Base-by-base conservation (phyloP, 1,139 yeast genomes). In the Saccharomyces hybrid region DNA sequence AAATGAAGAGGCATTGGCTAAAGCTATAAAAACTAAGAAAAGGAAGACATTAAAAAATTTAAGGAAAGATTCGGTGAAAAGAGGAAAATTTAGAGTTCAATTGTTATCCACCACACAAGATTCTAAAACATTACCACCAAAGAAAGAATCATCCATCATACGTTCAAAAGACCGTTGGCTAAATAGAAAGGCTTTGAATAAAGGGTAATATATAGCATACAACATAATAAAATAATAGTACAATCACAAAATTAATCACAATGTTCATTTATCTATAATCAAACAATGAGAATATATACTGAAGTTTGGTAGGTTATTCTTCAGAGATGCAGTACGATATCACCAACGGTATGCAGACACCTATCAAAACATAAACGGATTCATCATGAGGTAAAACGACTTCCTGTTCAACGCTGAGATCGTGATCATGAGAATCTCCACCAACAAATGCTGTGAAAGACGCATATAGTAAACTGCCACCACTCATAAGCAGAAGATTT, bases 81-180 rank as follows among this genome's bases (percentile, higher is more conserved):
- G 76, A 62, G 86, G 87, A 0, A 84, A 85, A 3, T 84, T 82
- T 32, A 75, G 71, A 60, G 86, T 82, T 16, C 58, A 61, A 7
- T 50, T 67, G 4, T 51, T 67, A 44, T 51, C 63, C 5, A 48
- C 62, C 9, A 41, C 56, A n/a, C 42, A 51, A 23, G 51, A 50
- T 11, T 27, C 53, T 11, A 59, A 55, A 25, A 52, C 60, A 8
- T 53, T 66, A 62, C 69, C 71, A 3, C 86, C 85, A 8, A 72
- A 72, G 48, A 76, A 78, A 47, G 81, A 78, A 56, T 64, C 69
- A 25, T 67, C 71, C 47, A 72, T 78, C 11, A 66, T 78, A 52
- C 73, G 69, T 50, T 71, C 77, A 31, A 80, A 76, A 64, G 79
- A 78, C 53, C 78, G 79, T 62, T 84, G 88, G 88, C 70, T 84